Evolutionary conservation across 345 rosid genomes (phyloP).

Genomic region (Arabis hirsuta): DNA sequence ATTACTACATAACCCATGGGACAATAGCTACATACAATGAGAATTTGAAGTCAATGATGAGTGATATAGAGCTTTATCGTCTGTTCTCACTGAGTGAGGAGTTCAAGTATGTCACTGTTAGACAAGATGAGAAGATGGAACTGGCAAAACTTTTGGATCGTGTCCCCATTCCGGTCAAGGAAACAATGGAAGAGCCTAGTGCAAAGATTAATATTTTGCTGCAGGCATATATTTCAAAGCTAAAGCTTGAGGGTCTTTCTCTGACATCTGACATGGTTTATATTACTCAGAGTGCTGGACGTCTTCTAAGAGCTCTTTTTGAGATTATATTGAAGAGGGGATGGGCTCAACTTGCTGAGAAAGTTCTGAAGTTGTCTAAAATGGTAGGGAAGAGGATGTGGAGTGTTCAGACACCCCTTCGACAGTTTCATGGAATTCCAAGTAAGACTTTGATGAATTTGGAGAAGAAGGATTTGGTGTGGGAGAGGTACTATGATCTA

Average conservation of each 20-base stretch:
- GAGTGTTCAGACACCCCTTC: constrained; percentile 88
- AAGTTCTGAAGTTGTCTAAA: constrained; percentile 81
- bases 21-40: constrained; percentile 83
- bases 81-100: constrained; percentile 89
- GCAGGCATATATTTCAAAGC: constrained; percentile 84
- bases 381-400: constrained; percentile 93
- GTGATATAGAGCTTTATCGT: constrained; percentile 75
- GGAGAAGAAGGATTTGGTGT: constrained; percentile 85
- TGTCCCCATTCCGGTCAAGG: constrained; percentile 89
- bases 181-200: constrained; percentile 84
- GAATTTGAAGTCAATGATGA: constrained; percentile 91
- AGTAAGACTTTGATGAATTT: constrained; percentile 74
- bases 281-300: constrained; percentile 91
- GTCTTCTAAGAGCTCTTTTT: constrained; percentile 81
- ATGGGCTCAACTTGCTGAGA: constrained; percentile 87
- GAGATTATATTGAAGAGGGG: constrained; percentile 85
- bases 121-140: constrained; percentile 97
- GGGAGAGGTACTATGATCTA: constrained; percentile 92
- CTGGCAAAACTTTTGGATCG: constrained; percentile 81
- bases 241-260: constrained; percentile 89
- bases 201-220: constrained; percentile 91
- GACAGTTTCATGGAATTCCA: constrained; percentile 77
- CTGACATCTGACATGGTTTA: constrained; percentile 87
- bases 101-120: constrained; percentile 83
- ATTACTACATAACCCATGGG: constrained; percentile 79